Base-by-base conservation (phyloP, 129 eudicot species). In the Centaurea solstitialis region DNA sequence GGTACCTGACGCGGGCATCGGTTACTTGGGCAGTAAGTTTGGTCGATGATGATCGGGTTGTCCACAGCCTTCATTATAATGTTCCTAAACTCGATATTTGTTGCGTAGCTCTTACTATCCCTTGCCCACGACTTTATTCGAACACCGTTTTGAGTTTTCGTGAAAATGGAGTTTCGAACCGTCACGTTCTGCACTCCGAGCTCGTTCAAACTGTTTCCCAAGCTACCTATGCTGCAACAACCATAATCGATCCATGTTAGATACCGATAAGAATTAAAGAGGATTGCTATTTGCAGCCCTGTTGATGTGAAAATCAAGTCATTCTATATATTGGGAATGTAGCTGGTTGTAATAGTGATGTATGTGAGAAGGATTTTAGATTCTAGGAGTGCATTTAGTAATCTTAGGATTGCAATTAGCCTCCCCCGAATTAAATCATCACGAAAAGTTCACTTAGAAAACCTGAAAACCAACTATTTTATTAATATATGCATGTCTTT, bases 121-220 rank as follows among this genome's bases (percentile, higher is more conserved):
- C 97, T 83, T 38, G 97, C 98, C 98, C 98, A 94, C 2, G 98
- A 79, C 86, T 94, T 94, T 47, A 94, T 90, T 20, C 98, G 78
- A 1, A 94, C 83, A 37, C 98, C 98, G 38, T 93, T 93, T 33
- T 91, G 87, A 3, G 98, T 88, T 24, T 93, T 91, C 4, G 77
- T 80, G 76, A 94, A 94, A 1, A 85, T 74, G 9, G 86, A 72
- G 37, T 90, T 83, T 17, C 76, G 75, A 17, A 92, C 77, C 0
- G 94, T 92, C 79, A 92, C 92, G 53, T 94, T 94, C 23, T 89
- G 81, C 0, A 93, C 98, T 0, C 98, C 98, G 9, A 75, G 89
- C 84, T 93, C 98, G 4, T 87, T 83, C 11, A 73, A 75, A 57
- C 85, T 81, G 22, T 89, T 84, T 21, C 93, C 98, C 76, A 93